Conservation (phyloP, 1,139 yeast species). For the Williopsis jadinii region DNA sequence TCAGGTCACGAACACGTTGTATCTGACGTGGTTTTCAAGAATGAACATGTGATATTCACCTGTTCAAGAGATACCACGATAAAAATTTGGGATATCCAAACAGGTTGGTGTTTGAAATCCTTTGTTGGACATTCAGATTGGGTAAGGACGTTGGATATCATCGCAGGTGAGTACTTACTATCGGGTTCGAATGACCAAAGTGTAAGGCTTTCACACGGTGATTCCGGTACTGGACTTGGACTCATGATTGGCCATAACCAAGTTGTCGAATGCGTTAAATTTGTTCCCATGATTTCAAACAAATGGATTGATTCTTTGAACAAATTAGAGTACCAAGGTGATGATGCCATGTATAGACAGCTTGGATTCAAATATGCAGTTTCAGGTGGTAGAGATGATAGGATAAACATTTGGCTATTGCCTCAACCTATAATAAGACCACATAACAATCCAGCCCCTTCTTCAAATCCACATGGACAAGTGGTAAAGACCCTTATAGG, state of each 20-base stretch:
- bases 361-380: constrained; percentile 63
- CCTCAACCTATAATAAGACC: constrained; percentile 53
- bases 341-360: constrained; percentile 25
- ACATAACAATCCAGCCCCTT: constrained; percentile 52
- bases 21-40: constrained; percentile 52
- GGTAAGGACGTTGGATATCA: constrained; percentile 64
- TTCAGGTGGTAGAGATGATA: constrained; percentile 78
- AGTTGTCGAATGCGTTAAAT: constrained; percentile 69
- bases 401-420: constrained; percentile 68
- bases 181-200: constrained; percentile 83
- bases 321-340: constrained; percentile 11
- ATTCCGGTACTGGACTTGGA: constrained; percentile 63
- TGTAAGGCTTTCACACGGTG: constrained; percentile 56
- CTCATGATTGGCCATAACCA: constrained; percentile 73
- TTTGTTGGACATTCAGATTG: constrained; percentile 83
- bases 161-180: constrained; percentile 42
- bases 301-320: constrained; percentile 41
- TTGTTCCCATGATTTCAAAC: constrained; percentile 49
- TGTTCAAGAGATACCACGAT: constrained; percentile 74
- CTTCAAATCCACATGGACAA: constrained; percentile 54
- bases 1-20: constrained; percentile 91
- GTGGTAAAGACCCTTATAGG: constrained; percentile 52
- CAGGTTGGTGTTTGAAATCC: constrained; percentile 62
- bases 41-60: constrained; percentile 45
- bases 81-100: constrained; percentile 67